A percentile compares a stretch with the other conserved stretches of the same genome.
These are phyloP conservation scores for Sclerotinia nivalis DNA, from an alignment of 2,329 filamentous ascomycete species.

Conservation along the genomic window DNA sequence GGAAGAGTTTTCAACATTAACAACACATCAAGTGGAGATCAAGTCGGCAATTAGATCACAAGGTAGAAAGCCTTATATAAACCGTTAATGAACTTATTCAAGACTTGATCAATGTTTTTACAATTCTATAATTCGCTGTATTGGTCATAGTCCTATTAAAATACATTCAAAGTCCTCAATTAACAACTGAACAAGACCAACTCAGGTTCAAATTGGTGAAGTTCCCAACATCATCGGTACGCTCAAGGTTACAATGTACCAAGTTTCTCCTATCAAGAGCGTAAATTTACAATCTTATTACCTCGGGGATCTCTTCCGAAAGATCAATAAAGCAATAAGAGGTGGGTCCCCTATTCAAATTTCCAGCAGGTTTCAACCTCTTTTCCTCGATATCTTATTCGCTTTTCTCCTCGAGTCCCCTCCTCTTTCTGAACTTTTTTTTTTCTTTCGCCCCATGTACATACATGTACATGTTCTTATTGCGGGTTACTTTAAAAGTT, in stretches of 20 bases:
- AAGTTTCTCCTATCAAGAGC: background rate
- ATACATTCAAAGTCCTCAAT: background rate
- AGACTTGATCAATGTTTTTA: too few species aligned
- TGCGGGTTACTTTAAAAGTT: background rate
- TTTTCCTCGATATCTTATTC: slow-evolving; percentile 1
- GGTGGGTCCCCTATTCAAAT: background rate
- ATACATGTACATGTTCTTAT: background rate
- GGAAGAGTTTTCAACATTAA: slow-evolving; percentile 4
- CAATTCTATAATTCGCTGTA: too few species aligned
- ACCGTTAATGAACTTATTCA: too few species aligned
- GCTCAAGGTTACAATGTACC: slow-evolving; percentile 7
- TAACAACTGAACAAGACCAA: background rate
- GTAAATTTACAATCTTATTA: background rate
- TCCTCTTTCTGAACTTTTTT: background rate
- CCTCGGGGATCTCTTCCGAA: slow-evolving; percentile 15
- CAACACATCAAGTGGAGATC: slow-evolving; percentile 16
- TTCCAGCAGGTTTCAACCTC: background rate
- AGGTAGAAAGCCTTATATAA: background rate
- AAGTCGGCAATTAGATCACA: slow-evolving; percentile 2
- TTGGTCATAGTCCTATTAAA: background rate
- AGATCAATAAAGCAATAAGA: slow-evolving; percentile 1
- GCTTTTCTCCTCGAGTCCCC: background rate
- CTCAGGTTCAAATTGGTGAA: background rate
- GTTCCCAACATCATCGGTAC: background rate
- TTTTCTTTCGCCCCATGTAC: background rate